Conservation (phyloP, 1,139 yeast species). For the Saccharomyces hybrid region DNA sequence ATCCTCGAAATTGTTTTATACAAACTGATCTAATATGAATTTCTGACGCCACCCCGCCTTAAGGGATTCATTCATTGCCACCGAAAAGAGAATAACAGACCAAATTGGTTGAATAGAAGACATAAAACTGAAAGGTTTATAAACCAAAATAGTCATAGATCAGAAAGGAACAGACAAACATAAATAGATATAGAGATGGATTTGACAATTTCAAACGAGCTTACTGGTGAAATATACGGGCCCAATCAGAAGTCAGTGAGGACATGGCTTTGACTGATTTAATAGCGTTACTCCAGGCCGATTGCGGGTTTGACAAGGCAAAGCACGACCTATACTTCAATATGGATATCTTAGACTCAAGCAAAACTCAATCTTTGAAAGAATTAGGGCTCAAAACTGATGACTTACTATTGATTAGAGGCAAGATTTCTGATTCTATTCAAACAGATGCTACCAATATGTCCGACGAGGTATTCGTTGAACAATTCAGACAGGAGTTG, state of each 20-base stretch:
- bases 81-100: background rate
- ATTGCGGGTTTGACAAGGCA: slow-evolving; percentile 46
- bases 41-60: background rate
- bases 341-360: slow-evolving; percentile 37
- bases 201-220: slow-evolving; percentile 28
- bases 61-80: background rate
- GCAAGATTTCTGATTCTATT: slow-evolving; percentile 19
- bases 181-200: slow-evolving; percentile 15
- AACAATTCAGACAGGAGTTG: slow-evolving; percentile 43
- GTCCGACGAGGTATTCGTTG: slow-evolving; percentile 39
- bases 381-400: slow-evolving; percentile 46
- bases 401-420: slow-evolving; percentile 46
- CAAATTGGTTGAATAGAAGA: background rate
- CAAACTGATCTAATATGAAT: background rate
- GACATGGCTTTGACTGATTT: slow-evolving; percentile 63
- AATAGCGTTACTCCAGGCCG: slow-evolving; percentile 70
- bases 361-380: slow-evolving; percentile 35
- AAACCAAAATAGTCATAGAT: no score
- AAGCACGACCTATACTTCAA: slow-evolving; percentile 45
- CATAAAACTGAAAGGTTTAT: background rate
- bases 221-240: slow-evolving; percentile 27
- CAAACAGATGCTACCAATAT: slow-evolving; percentile 13
- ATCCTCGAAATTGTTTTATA: background rate
- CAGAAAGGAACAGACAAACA: background rate
- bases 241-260: slow-evolving; percentile 39